A percentile compares a stretch with the other conserved stretches of the same genome.
phyloP scores from a whole-genome alignment of 768 basidiomycete genomes.

The Pulveroboletus sp. region DNA sequence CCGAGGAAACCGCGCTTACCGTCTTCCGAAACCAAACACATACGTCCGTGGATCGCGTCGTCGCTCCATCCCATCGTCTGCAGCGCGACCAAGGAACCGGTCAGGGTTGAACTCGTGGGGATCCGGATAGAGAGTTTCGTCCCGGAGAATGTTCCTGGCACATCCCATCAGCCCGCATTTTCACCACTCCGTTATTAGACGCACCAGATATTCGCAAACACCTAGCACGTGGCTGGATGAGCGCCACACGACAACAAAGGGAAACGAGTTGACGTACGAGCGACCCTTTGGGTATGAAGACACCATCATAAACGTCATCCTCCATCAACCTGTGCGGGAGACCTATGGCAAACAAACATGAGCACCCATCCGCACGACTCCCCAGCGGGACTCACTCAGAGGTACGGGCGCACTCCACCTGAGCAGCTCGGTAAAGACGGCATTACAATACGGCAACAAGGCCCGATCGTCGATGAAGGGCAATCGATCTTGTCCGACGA shows the following conservation, averaged over 20 bases:
- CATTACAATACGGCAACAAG: slow-evolving; percentile 54
- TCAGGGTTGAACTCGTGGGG: slow-evolving; percentile 50
- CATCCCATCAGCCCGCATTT: not conserved
- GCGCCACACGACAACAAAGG: not conserved
- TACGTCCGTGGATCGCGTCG: slow-evolving; percentile 42
- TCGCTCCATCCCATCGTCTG: slow-evolving; percentile 21
- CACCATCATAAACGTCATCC: slow-evolving; percentile 58
- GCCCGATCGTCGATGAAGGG: slow-evolving; percentile 56
- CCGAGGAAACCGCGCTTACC: slow-evolving; percentile 15
- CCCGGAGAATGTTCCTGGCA: slow-evolving; percentile 42
- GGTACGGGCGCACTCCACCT: slow-evolving; percentile 59
- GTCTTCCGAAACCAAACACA: slow-evolving; percentile 47
- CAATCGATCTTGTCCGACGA: slow-evolving; percentile 41
- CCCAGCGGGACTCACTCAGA: slow-evolving; percentile 38
- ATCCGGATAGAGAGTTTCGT: slow-evolving; percentile 47
- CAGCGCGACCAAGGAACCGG: slow-evolving; percentile 37
- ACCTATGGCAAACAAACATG: slow-evolving; percentile 30
- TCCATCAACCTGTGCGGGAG: slow-evolving; percentile 63
- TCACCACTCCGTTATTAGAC: slow-evolving; percentile 1
- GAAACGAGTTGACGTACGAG: slow-evolving; percentile 33
- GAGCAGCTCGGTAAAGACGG: slow-evolving; percentile 49
- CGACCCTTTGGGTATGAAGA: slow-evolving; percentile 59
- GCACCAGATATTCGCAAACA: slow-evolving; percentile 63
- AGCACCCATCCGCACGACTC: not conserved
- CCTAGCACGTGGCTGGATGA: slow-evolving; percentile 17